Evolutionary conservation across 257 asterid genomes (phyloP).

Genomic region (Primulina eburnea): DNA sequence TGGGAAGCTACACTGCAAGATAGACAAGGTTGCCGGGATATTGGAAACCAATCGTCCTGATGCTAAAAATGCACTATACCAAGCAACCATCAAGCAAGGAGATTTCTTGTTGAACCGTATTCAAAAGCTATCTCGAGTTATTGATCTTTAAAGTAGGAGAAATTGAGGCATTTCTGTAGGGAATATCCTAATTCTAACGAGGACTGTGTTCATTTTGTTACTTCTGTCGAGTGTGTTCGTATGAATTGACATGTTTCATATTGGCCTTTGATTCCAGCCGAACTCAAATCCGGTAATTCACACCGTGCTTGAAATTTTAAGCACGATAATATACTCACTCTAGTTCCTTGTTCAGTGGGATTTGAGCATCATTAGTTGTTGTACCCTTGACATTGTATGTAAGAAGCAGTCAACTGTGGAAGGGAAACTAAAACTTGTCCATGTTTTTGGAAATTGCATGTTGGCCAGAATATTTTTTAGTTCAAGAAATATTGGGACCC

Average conservation of each 20-base stretch:
- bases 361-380: neutral
- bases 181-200: neutral
- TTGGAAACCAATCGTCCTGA: slow-evolving; percentile 91
- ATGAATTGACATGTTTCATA: neutral
- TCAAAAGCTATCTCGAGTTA: slow-evolving; percentile 90
- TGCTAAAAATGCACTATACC: slow-evolving; percentile 90
- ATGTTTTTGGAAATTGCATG: neutral
- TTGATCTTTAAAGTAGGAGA: slow-evolving; percentile 56
- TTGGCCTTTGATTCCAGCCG: neutral
- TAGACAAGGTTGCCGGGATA: slow-evolving; percentile 81
- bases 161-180: neutral
- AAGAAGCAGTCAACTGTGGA: no score
- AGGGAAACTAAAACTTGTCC: no score
- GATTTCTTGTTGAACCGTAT: slow-evolving; percentile 89
- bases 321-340: neutral
- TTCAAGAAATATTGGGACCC: neutral
- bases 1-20: slow-evolving; percentile 81
- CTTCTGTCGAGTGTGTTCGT: slow-evolving; percentile 13
- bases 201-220: neutral
- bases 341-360: neutral
- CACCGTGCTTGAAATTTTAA: neutral
- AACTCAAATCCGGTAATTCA: neutral
- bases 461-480: neutral
- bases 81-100: slow-evolving; percentile 88
- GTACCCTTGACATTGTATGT: no score